These are phyloP conservation scores for Brassica carinata DNA, from an alignment of 345 rosid species.

Conservation along the genomic window DNA sequence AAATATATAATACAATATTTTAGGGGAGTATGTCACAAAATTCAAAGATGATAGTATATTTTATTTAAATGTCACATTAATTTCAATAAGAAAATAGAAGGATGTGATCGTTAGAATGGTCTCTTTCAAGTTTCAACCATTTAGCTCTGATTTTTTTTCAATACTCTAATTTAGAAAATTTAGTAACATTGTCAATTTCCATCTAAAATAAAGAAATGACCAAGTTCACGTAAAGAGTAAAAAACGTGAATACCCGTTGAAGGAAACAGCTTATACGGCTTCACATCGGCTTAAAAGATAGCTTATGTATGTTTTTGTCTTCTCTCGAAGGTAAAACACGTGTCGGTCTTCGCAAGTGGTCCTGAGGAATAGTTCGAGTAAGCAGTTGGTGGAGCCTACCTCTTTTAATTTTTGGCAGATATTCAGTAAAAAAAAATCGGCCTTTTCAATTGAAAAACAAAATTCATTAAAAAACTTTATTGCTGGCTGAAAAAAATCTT, in stretches of 20 bases:
- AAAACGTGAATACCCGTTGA: background rate
- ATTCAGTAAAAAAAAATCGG: conserved; percentile 41
- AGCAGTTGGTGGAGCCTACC: conserved; percentile 30
- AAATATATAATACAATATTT: no score
- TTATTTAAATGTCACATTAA: no score
- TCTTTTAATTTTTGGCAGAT: conserved; percentile 29
- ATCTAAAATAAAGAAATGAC: no score
- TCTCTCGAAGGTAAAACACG: conserved; percentile 20
- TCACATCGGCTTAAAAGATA: conserved; percentile 24
- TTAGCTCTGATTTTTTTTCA: no score
- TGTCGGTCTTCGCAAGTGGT: conserved; percentile 38
- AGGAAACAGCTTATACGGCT: conserved; percentile 36
- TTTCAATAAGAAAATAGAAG: no score
- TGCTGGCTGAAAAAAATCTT: conserved; percentile 22
- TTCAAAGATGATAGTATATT: no score
- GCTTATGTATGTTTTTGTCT: background rate
- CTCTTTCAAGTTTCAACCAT: no score
- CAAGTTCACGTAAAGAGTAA: no score
- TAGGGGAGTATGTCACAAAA: no score
- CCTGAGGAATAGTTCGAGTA: conserved; percentile 38
- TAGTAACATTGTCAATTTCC: no score
- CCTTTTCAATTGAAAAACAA: conserved; percentile 24
- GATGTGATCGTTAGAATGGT: no score
- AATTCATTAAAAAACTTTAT: conserved; percentile 25
- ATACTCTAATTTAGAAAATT: no score